Base-by-base conservation (phyloP, 78 protist genomes). In the Planoprotostelium fungivorum region DNA sequence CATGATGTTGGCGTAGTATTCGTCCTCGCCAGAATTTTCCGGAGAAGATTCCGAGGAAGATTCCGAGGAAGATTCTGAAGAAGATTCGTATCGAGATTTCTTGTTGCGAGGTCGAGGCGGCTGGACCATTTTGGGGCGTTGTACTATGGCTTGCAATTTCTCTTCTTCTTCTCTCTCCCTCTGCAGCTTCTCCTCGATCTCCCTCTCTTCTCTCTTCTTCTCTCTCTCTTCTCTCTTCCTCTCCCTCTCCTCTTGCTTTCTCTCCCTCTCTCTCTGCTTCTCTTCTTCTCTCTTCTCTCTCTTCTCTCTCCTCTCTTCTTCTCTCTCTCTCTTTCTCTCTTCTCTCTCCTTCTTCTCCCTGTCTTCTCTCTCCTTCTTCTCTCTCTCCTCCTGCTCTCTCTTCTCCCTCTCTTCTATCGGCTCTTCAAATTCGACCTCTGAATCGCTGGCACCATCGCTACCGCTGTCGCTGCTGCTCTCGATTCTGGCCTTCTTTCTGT, bases 11-110 rank as follows among this genome's bases (percentile, higher is more conserved):
- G 63, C 35, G 35, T 37, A 91, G 34, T 84, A 91, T 0, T 88
- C 94, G 83, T 88, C 94, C 28, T 91, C 94, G 23, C 89, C 94
- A n/a, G 73, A 51, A 16, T 51, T 51, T 51, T 51, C 73, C 73
- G 73, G 73, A 51, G n/a, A n/a, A n/a, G n/a, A n/a, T n/a, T n/a
- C n/a, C n/a, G n/a, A n/a, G n/a, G n/a, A n/a, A n/a, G n/a, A n/a
- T n/a, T n/a, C n/a, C n/a, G n/a, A n/a, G n/a, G n/a, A n/a, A n/a
- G n/a, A n/a, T n/a, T n/a, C n/a, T n/a, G n/a, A n/a, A n/a, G n/a
- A n/a, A n/a, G n/a, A n/a, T 91, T 88, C 10, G 88, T 85, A 29
- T 51, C 10, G 16, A 63, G 29, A 1, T 29, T 36, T 29, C 84
- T 63, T 29, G 9, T 83, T 16, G 83, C 28, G 85, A 83, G 28